phyloP scores from a whole-genome alignment of 208 protist genomes.

The Acanthamoeba royreba region DNA sequence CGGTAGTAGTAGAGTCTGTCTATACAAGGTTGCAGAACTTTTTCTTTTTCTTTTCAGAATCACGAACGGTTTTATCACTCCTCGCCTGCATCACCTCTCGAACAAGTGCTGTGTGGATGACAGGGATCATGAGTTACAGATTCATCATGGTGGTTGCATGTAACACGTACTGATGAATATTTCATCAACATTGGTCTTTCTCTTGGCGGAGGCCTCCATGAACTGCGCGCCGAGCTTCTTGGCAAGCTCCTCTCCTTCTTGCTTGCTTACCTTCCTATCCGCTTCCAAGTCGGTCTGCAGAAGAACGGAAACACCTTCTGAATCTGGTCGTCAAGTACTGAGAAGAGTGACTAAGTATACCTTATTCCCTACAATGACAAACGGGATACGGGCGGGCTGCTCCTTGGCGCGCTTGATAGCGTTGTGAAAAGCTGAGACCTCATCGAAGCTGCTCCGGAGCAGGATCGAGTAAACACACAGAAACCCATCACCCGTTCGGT shows the following conservation, averaged over 20 bases:
- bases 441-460: constrained; percentile 75
- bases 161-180: background rate
- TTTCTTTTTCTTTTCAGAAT: background rate
- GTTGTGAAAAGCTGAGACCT: constrained; percentile 74
- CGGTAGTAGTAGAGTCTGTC: too few species aligned
- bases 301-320: background rate
- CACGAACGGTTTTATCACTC: background rate
- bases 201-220: constrained; percentile 61
- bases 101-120: background rate
- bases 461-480: constrained; percentile 65
- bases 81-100: background rate
- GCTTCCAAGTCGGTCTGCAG: background rate
- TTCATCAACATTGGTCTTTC: constrained; percentile 43
- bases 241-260: constrained; percentile 51
- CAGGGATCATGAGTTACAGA: background rate
- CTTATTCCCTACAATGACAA: constrained; percentile 80
- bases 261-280: constrained; percentile 7
- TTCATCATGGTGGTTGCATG: background rate
- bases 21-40: background rate
- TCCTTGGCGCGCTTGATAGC: constrained; percentile 82
- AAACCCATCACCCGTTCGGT: background rate
- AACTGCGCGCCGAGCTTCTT: constrained; percentile 47
- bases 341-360: constrained; percentile 64
- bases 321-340: background rate
- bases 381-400: constrained; percentile 53